These are phyloP conservation scores for Chrysophaeum taylorii DNA, from an alignment of 352 stramenopile species.

Conservation along the genomic window DNA sequence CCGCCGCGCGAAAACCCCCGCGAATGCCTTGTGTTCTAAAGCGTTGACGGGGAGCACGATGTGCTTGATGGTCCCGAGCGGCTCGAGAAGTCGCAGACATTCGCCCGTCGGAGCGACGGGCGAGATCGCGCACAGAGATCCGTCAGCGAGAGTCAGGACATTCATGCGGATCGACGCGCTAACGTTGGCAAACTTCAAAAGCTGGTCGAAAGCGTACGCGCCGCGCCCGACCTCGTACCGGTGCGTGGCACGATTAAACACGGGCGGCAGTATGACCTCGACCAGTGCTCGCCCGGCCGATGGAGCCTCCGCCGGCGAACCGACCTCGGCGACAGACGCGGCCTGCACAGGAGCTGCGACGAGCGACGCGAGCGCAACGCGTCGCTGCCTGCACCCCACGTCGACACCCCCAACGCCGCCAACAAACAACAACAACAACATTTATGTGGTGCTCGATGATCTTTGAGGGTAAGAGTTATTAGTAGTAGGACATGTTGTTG, in stretches of 20 bases:
- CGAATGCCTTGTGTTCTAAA: constrained; percentile 37
- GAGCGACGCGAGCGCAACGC: no score
- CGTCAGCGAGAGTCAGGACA: constrained; percentile 31
- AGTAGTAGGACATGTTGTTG: no score
- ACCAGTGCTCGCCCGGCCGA: constrained; percentile 27
- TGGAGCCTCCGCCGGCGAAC: no score
- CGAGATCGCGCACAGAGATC: constrained; percentile 33
- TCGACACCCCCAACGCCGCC: no score
- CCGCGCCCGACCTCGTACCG: constrained; percentile 36
- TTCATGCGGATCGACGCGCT: constrained; percentile 38
- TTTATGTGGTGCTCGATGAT: no score
- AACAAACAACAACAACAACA: no score
- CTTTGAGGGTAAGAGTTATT: no score
- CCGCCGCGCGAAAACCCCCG: constrained; percentile 31
- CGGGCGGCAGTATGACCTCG: constrained; percentile 35
- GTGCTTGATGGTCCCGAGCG: constrained; percentile 29
- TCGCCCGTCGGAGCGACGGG: constrained; percentile 37
- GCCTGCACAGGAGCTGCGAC: no score
- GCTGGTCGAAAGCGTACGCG: constrained; percentile 41
- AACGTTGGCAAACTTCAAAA: constrained; percentile 43
- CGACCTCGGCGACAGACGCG: no score
- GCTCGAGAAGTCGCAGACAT: constrained; percentile 34
- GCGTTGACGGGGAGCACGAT: constrained; percentile 39
- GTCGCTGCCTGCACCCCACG: no score
- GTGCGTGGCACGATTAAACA: constrained; percentile 36